Evolutionary conservation across 495 filamentous ascomycete species (phyloP), one percentile per base, ranked within the genome.

Genomic region (Aspergillus coremiiformis): DNA sequence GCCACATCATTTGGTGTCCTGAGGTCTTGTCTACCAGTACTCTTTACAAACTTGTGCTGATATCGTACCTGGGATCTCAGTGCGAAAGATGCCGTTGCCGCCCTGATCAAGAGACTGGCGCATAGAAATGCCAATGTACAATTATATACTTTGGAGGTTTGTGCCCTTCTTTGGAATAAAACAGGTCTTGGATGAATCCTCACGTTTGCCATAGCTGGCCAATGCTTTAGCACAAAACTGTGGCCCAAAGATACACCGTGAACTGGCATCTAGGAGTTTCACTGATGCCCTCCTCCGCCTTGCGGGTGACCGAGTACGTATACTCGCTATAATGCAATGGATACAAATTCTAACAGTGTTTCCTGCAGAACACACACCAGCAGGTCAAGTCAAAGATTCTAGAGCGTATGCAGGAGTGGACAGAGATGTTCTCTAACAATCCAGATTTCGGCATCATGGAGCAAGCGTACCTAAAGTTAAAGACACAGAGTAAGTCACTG

Each of bases 61-160:
- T 39, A 33, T 35, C 24, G 22, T 14, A 27, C 14, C 19, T 43
- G 32, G 32, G 27, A 47, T 39, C n/a, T 33, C 49, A 80, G 90
- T 39, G 78, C 90, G 46, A 95, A 95, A 72, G 92, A 97, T 74
- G 90, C 84, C 15, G 89, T 97, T 54, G 87, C 90, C 55, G 86
- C 88, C 53, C 78, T 98, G 78, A 98, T 97, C 67, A 97, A 96
- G 73, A 78, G 93, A 52, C 77, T 98, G 56, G 94, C 93, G 50
- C 92, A 98, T 71, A 83, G 93, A 54, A 98, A 98, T 71, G 93
- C 93, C 51, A 97, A 98, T 70, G 93, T 98, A n/a, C 93, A 98
- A 72, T 78, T 98, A 27, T 98, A 98, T 65, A 97, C 93, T 17
- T 78, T 98, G 51, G 93, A 98, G 79, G 90, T 93, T 59, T 42